phyloP scores from a whole-genome alignment of 1,139 yeast species.

The Schwanniomyces etchellsii region DNA sequence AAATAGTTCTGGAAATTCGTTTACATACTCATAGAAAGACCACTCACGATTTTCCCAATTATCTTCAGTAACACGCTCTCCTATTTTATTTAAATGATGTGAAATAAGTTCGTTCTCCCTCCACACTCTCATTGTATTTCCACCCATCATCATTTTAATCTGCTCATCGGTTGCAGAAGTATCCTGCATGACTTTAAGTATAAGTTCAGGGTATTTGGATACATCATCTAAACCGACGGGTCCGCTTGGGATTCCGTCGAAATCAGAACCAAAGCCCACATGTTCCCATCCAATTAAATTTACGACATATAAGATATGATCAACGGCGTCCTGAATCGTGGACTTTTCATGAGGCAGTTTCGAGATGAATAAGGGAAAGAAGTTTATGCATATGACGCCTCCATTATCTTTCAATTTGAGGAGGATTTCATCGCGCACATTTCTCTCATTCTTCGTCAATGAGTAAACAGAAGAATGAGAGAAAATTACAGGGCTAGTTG shows the following conservation, averaged over 20 bases:
- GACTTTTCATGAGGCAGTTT: conserved; percentile 13
- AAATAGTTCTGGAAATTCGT: too few relatives aligned
- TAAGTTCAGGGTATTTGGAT: conserved; percentile 46
- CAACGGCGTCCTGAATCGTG: conserved; percentile 45
- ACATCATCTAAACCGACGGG: conserved; percentile 50
- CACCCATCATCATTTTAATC: conserved; percentile 40
- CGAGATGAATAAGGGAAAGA: conserved; percentile 37
- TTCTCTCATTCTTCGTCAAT: too few relatives aligned
- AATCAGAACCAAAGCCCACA: conserved; percentile 51
- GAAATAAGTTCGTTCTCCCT: too few relatives aligned
- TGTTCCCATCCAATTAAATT: conserved; percentile 48
- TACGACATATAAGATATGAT: conserved; percentile 38
- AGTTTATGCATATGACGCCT: too few relatives aligned
- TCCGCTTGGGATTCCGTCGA: conserved; percentile 46
- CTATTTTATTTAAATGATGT: too few relatives aligned
- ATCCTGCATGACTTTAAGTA: conserved; percentile 32
- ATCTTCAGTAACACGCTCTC: too few relatives aligned
- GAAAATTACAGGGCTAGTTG: too few relatives aligned
- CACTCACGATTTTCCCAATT: too few relatives aligned
- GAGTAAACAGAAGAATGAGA: too few relatives aligned
- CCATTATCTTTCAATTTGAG: too few relatives aligned
- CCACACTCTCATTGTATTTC: conserved; percentile 46
- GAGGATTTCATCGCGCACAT: too few relatives aligned
- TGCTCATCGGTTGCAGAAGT: conserved; percentile 37
- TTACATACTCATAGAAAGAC: too few relatives aligned